Percentiles rank a stretch among this genome's conserved stretches.
Evolutionary conservation across 768 basidiomycete genomes (phyloP).

Genomic region (Collybia mongolica): DNA sequence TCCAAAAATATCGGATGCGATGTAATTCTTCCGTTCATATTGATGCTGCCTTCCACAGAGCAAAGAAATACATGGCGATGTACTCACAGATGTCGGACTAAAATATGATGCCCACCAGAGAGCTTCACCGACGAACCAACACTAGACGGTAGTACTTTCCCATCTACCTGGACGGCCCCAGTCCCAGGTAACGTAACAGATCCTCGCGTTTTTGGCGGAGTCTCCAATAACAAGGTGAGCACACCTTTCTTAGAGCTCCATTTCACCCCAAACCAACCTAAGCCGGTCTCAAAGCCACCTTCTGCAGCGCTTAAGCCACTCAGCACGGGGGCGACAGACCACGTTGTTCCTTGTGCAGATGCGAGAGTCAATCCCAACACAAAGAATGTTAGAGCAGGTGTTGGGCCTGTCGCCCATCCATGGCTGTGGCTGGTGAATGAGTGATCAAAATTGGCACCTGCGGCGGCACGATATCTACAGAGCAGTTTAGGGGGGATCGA

Average conservation of each 20-base stretch:
- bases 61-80: background rate
- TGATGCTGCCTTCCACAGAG: too few relatives aligned
- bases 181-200: conserved; percentile 23
- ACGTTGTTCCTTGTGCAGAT: conserved; percentile 37
- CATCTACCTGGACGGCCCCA: conserved; percentile 18
- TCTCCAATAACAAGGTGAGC: conserved; percentile 21
- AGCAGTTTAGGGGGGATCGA: too few relatives aligned
- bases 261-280: conserved; percentile 44
- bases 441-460: conserved; percentile 45
- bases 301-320: conserved; percentile 38
- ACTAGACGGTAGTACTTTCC: background rate
- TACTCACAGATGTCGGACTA: conserved; percentile 4
- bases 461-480: conserved; percentile 38
- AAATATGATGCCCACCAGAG: conserved; percentile 10
- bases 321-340: conserved; percentile 42
- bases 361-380: conserved; percentile 43
- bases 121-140: conserved; percentile 3
- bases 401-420: conserved; percentile 50
- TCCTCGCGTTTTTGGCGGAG: conserved; percentile 24
- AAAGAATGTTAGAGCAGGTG: conserved; percentile 46
- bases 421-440: conserved; percentile 47
- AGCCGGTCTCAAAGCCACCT: conserved; percentile 45
- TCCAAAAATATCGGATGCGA: too few relatives aligned
- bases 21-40: too few relatives aligned
- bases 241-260: conserved; percentile 25